A percentile compares a stretch with the other conserved stretches of the same genome.
Evolutionary conservation across 441 rosid genomes (phyloP).

Genomic region (Macaranga tanarius): DNA sequence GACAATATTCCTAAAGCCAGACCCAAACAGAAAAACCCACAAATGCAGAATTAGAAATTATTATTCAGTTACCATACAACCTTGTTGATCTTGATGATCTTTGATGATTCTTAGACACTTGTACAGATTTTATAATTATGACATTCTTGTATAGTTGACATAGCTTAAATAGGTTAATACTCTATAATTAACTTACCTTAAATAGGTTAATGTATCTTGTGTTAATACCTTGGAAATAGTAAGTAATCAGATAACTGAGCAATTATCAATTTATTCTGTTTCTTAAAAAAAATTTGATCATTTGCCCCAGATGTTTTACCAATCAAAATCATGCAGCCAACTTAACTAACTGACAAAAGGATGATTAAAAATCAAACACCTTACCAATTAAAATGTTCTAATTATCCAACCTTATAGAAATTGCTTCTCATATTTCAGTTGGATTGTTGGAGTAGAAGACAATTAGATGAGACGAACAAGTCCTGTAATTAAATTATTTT

Average conservation of each 20-base stretch:
- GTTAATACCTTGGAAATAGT: no score
- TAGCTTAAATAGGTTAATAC: no score
- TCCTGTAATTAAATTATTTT: background rate
- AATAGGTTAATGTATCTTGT: no score
- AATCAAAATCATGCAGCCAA: constrained; percentile 1
- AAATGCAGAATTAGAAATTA: background rate
- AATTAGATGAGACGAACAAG: background rate
- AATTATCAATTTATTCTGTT: no score
- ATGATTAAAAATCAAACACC: background rate
- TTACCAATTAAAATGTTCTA: background rate
- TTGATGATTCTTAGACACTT: no score
- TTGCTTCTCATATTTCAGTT: background rate
- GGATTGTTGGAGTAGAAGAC: background rate
- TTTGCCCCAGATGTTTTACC: background rate
- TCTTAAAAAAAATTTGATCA: background rate
- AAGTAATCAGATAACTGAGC: no score
- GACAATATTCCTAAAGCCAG: constrained; percentile 25
- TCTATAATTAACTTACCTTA: no score
- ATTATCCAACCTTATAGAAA: background rate
- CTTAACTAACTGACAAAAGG: background rate
- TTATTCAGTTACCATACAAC: no score
- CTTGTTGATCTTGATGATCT: no score
- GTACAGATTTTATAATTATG: no score
- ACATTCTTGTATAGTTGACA: no score
- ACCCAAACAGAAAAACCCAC: background rate